phyloP scores from a whole-genome alignment of 345 rosid genomes.

The Citrus maxima region DNA sequence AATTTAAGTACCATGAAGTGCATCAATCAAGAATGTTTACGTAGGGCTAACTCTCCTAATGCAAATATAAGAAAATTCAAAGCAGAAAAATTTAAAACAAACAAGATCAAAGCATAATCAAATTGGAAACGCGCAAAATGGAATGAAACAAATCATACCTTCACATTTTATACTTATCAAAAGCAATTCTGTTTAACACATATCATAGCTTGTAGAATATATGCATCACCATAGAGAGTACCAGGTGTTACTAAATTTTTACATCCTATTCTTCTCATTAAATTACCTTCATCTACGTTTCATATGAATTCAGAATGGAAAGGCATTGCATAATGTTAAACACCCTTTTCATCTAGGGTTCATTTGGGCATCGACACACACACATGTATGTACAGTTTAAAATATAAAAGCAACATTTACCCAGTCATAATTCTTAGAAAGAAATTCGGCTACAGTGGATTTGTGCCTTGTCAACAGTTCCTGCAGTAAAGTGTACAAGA shows the following conservation, averaged over 20 bases:
- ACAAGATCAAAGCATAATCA: not conserved
- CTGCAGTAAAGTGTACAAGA: conserved; percentile 39
- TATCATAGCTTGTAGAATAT: not conserved
- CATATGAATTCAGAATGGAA: not conserved
- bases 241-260: not conserved
- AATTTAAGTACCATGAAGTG: not conserved
- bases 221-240: not conserved
- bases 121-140: not conserved
- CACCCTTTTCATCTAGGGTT: not conserved
- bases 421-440: conserved; percentile 91
- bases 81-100: not conserved
- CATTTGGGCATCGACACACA: not conserved
- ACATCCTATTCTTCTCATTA: not conserved
- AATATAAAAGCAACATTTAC: conserved; percentile 33
- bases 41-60: not conserved
- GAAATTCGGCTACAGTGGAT: conserved; percentile 97
- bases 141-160: not conserved
- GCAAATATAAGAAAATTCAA: not conserved
- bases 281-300: not conserved
- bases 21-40: not conserved
- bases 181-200: not conserved
- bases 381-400: too few species aligned
- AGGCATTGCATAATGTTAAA: not conserved
- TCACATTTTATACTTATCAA: not conserved
- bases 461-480: conserved; percentile 97